Evolutionary conservation across 2,329 filamentous ascomycete genomes (phyloP).

Genomic region (Cytospora schulzeri): DNA sequence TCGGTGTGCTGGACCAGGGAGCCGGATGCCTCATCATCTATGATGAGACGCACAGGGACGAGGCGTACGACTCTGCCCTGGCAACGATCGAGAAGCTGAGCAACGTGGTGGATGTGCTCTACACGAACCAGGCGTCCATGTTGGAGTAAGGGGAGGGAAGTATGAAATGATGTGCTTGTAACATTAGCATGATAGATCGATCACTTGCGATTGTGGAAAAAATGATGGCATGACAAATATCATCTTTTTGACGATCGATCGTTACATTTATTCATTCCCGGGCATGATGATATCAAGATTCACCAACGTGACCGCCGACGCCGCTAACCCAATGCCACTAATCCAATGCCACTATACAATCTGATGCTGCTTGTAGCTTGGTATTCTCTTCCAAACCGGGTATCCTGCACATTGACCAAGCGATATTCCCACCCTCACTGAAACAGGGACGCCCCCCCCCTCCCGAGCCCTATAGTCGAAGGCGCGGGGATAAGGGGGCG

Average conservation of each 20-base stretch:
- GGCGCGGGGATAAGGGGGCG: neutral
- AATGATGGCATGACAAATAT: constrained; percentile 12
- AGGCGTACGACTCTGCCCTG: constrained; percentile 90
- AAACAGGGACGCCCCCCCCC: neutral
- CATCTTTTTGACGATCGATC: constrained; percentile 8
- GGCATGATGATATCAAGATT: constrained; percentile 3
- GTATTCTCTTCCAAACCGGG: constrained; percentile 23
- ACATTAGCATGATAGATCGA: constrained; percentile 33
- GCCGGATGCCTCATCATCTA: constrained; percentile 97
- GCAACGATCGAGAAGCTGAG: constrained; percentile 96
- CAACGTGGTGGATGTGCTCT: constrained; percentile 95
- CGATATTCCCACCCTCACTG: neutral
- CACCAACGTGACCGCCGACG: constrained; percentile 22
- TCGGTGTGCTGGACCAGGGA: constrained; percentile 94
- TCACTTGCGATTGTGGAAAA: constrained; percentile 12
- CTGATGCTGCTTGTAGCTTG: constrained; percentile 21
- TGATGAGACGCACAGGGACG: constrained; percentile 91
- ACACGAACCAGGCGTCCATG: constrained; percentile 95
- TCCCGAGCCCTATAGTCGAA: neutral
- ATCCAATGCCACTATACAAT: constrained; percentile 23
- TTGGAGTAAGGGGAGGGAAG: constrained; percentile 67
- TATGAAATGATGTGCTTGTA: constrained; percentile 27
- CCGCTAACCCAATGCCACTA: constrained; percentile 10
- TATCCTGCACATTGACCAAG: constrained; percentile 22
- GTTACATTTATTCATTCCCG: constrained; percentile 15